phyloP scores from a whole-genome alignment of 2,329 filamentous ascomycete genomes.

The Penicillium sp. region DNA sequence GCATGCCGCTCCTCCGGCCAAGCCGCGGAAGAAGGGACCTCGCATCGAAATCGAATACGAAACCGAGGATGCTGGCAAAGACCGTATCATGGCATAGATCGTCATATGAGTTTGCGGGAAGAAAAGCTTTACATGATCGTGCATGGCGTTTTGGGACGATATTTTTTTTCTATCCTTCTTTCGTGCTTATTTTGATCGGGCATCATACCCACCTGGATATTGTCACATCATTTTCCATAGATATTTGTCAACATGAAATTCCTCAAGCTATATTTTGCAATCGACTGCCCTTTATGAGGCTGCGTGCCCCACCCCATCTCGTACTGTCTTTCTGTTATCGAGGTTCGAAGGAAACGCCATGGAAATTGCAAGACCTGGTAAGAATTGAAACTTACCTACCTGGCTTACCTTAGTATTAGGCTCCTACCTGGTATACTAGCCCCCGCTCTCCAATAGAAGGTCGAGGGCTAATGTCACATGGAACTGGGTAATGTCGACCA shows the following conservation, averaged over 20 bases:
- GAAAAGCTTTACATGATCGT: slow-evolving; percentile 21
- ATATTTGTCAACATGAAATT: slow-evolving; percentile 12
- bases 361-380: too few species aligned
- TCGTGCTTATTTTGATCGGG: slow-evolving; percentile 24
- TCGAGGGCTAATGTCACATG: too few species aligned
- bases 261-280: background rate
- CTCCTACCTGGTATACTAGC: too few species aligned
- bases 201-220: slow-evolving; percentile 29
- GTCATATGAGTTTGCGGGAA: slow-evolving; percentile 10
- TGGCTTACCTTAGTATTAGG: too few species aligned
- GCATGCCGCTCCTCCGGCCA: slow-evolving; percentile 46
- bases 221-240: slow-evolving; percentile 23
- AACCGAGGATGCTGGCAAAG: slow-evolving; percentile 57
- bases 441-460: too few species aligned
- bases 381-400: too few species aligned
- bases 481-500: too few species aligned
- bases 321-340: too few species aligned
- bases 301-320: too few species aligned
- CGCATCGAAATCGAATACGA: slow-evolving; percentile 74
- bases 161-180: slow-evolving; percentile 12
- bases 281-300: too few species aligned
- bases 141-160: slow-evolving; percentile 30
- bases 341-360: too few species aligned
- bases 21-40: slow-evolving; percentile 57
- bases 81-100: slow-evolving; percentile 40